Evolutionary conservation across 176 grass and related monocot species (phyloP).

Genomic region (Aegilops bicornis): DNA sequence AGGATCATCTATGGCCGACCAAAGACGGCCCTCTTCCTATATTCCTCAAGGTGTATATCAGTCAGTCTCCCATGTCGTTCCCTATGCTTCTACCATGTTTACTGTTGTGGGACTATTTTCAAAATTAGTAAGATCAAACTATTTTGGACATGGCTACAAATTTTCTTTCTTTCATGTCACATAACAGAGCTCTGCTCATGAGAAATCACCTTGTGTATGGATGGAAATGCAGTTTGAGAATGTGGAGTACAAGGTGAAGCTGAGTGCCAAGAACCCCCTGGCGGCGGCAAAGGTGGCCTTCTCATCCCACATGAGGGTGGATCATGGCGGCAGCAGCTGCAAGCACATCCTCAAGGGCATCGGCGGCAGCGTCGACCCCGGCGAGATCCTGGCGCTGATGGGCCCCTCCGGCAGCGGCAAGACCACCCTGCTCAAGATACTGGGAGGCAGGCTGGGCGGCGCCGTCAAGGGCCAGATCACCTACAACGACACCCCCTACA

Average conservation of each 20-base stretch:
- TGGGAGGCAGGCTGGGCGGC: conserved; percentile 70
- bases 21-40: conserved; percentile 83
- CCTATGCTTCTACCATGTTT: background rate
- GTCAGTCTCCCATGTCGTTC: background rate
- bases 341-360: conserved; percentile 91
- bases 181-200: background rate
- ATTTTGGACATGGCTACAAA: too few species aligned
- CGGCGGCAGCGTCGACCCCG: conserved; percentile 73
- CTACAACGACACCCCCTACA: conserved; percentile 85
- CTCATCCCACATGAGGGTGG: conserved; percentile 43
- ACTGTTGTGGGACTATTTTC: background rate
- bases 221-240: conserved; percentile 67
- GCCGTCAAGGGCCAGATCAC: conserved; percentile 69
- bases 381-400: conserved; percentile 88
- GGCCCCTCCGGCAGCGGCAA: conserved; percentile 95
- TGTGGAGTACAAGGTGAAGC: conserved; percentile 83
- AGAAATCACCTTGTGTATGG: background rate
- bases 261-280: conserved; percentile 50
- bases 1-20: conserved; percentile 31
- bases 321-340: conserved; percentile 43
- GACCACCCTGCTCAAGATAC: conserved; percentile 85
- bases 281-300: conserved; percentile 50
- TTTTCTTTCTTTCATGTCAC: too few species aligned
- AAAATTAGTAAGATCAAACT: background rate
- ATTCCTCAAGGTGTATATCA: conserved; percentile 68